A percentile compares a stretch with the other conserved stretches of the same genome.
Conservation (phyloP, 1,139 yeast species). For the Sporopachydermia cereana region DNA sequence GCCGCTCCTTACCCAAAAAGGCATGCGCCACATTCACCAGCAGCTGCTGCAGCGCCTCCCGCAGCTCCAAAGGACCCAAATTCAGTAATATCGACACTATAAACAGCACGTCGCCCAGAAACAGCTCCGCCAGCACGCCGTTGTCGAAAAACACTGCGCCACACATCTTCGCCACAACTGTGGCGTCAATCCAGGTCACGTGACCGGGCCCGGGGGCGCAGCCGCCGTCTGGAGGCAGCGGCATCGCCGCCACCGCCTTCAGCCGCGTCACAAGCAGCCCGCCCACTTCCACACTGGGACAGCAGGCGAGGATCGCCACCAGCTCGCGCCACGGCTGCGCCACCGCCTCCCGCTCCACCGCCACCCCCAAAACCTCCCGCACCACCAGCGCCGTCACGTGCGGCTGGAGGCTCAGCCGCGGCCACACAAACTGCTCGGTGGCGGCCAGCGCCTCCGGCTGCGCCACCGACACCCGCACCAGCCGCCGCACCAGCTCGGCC, state of each 20-base stretch:
- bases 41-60: constrained; percentile 53
- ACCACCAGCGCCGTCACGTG: constrained; percentile 46
- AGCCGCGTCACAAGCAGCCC: constrained; percentile 50
- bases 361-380: constrained; percentile 64
- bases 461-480: constrained; percentile 45
- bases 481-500: constrained; percentile 48
- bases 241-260: constrained; percentile 32
- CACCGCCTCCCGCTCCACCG: constrained; percentile 43
- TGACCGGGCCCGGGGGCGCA: constrained; percentile 24
- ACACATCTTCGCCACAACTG: constrained; percentile 54
- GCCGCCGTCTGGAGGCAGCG: constrained; percentile 30
- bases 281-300: constrained; percentile 66
- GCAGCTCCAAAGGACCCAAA: constrained; percentile 58
- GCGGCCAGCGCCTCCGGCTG: constrained; percentile 32
- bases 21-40: constrained; percentile 65
- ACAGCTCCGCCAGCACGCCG: constrained; percentile 49
- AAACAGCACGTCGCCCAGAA: constrained; percentile 62
- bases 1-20: constrained; percentile 45
- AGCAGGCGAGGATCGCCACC: constrained; percentile 46
- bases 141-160: constrained; percentile 68
- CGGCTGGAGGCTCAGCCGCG: constrained; percentile 49
- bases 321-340: constrained; percentile 38
- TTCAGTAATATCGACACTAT: constrained; percentile 63
- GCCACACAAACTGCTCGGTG: constrained; percentile 60
- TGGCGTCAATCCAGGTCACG: constrained; percentile 59